Conservation (phyloP, 2,329 filamentous ascomycete genomes). For the Aspergillus candidus region DNA sequence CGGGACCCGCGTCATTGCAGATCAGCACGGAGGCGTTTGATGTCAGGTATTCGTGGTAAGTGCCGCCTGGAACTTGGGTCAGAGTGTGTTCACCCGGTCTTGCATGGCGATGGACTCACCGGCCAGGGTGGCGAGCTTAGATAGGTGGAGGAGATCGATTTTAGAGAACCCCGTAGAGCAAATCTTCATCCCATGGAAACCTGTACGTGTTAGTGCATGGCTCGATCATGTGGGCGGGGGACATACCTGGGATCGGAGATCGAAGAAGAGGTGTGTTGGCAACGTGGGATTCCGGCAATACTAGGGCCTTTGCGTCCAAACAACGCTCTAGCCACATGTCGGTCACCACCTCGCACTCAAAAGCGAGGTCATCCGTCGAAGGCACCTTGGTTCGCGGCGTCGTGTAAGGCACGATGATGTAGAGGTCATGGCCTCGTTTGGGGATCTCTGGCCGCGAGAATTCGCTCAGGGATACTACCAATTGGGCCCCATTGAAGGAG, state of each 20-base stretch:
- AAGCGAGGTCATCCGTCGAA: constrained; percentile 35
- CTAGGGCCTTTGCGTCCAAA: constrained; percentile 66
- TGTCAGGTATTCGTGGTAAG: constrained; percentile 72
- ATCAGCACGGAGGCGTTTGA: constrained; percentile 68
- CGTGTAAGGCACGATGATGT: constrained; percentile 37
- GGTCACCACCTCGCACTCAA: constrained; percentile 56
- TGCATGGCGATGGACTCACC: constrained; percentile 38
- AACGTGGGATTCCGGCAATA: constrained; percentile 63
- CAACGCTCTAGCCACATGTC: constrained; percentile 94
- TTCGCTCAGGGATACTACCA: constrained; percentile 30
- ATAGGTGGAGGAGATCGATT: constrained; percentile 78
- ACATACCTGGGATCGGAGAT: constrained; percentile 57
- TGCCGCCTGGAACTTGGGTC: constrained; percentile 50
- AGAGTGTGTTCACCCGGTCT: no score
- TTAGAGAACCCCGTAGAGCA: constrained; percentile 78
- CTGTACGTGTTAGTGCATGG: constrained; percentile 30
- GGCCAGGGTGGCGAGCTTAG: constrained; percentile 67
- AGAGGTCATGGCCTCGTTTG: constrained; percentile 29
- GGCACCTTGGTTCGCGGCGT: constrained; percentile 28
- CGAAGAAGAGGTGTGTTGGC: constrained; percentile 69
- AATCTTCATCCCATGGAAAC: constrained; percentile 64
- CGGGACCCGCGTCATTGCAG: constrained; percentile 51
- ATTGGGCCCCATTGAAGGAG: constrained; percentile 35
- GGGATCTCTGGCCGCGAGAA: constrained; percentile 30
- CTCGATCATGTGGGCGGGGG: neutral